Evolutionary conservation across 108 stramenopile species (phyloP), one percentile per base, ranked within the genome.

Genomic region (Fragilariopsis cylindrus): DNA sequence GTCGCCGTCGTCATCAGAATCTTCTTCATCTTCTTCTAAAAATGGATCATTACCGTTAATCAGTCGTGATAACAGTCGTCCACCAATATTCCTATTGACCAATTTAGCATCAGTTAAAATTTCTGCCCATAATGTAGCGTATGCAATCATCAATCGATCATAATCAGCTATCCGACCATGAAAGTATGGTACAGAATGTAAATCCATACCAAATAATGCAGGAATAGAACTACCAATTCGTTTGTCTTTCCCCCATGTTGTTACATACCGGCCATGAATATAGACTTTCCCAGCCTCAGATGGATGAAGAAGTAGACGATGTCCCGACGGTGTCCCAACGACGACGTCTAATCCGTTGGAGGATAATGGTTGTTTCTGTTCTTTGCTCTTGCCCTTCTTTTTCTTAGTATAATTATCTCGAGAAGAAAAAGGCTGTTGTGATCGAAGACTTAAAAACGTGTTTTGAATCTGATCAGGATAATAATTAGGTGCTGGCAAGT

Each of bases 121-220:
- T 75, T 93, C 90, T 56, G 88, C 78, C 75, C 85, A 87, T 12
- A 85, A 62, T 21, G 75, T 63, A 5, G 79, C 81, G 56, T 83
- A 89, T 19, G 46, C 70, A 15, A 66, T 13, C 53, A 81, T 85
- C 9, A 83, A 65, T 46, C 57, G 48, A 18, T 83, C 80, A 52
- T 76, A 88, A 60, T 87, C 87, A 52, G 82, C 70, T 42, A 87
- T 82, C 11, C 81, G 79, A 7, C 87, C 87, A 64, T 87, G 83
- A 81, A 78, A 87, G 42, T 80, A 72, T 1, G 87, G 83, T 13
- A 87, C 72, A 16, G 84, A 80, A 66, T 90, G 82, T 8, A 89
- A 76, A 70, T 93, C 88, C 74, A 93, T 82, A 7, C 92, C 92
- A 79, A 93, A 93, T 42, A 93, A 62, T 3, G 90, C 85, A 53